Percentiles rank a stretch among this genome's conserved stretches.
phyloP scores from a whole-genome alignment of 1,139 yeast genomes.

The Martiniozyma asiatica region DNA sequence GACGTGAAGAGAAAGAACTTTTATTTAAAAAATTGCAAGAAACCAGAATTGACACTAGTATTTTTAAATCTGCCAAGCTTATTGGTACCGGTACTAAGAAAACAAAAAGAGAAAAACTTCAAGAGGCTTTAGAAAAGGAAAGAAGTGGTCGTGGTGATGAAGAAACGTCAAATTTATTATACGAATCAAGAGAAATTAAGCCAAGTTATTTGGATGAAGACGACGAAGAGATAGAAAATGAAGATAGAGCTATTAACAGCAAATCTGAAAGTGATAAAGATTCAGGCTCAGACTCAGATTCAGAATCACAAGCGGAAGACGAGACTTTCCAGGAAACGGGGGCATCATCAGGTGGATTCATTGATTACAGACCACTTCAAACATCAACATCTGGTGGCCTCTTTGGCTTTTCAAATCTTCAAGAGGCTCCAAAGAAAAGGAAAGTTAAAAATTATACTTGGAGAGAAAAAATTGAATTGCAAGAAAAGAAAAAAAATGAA shows the following conservation, averaged over 20 bases:
- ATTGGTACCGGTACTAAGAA: constrained; percentile 65
- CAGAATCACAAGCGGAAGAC: constrained; percentile 19
- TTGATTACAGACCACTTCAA: constrained; percentile 60
- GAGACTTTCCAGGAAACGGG: constrained; percentile 15
- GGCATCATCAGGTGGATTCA: constrained; percentile 36
- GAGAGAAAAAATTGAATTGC: constrained; percentile 41
- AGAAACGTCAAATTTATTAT: constrained; percentile 47
- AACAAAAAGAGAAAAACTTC: constrained; percentile 57
- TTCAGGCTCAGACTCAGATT: constrained; percentile 17
- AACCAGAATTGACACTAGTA: constrained; percentile 61
- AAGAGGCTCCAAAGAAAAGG: constrained; percentile 24
- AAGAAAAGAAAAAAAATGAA: constrained; percentile 28
- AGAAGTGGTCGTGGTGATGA: constrained; percentile 64
- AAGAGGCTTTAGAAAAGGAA: constrained; percentile 67
- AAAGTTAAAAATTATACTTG: constrained; percentile 37
- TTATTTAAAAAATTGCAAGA: constrained; percentile 61
- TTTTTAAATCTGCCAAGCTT: constrained; percentile 58
- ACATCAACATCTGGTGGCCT: constrained; percentile 35
- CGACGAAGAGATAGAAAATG: constrained; percentile 12
- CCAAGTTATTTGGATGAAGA: constrained; percentile 43
- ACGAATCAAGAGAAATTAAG: constrained; percentile 55
- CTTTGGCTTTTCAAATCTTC: constrained; percentile 54
- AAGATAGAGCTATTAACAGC: constrained; percentile 1
- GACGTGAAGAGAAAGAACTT: constrained; percentile 77
- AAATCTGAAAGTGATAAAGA: constrained; percentile 6